Conservation (phyloP, 768 basidiomycete species). For the Rhizopogon roseolus region DNA sequence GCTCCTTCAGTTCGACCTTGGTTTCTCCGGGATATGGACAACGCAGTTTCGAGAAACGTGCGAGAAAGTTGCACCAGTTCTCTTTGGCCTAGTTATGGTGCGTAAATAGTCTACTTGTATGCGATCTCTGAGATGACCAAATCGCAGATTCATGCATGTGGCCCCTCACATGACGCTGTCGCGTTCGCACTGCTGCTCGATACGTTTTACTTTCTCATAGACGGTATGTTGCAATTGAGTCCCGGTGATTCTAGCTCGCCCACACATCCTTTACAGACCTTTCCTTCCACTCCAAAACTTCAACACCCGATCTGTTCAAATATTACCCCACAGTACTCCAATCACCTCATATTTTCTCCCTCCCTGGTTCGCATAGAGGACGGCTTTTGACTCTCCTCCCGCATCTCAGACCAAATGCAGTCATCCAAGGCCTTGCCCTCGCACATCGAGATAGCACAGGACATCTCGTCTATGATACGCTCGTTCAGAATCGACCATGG, state of each 20-base stretch:
- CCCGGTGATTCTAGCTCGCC: neutral
- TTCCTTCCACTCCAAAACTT: constrained; percentile 50
- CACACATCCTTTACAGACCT: constrained; percentile 44
- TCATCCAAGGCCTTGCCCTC: constrained; percentile 54
- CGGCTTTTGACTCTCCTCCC: constrained; percentile 59
- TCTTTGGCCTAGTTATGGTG: constrained; percentile 54
- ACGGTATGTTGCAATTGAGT: constrained; percentile 43
- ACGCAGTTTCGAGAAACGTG: constrained; percentile 41
- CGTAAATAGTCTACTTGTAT: constrained; percentile 18
- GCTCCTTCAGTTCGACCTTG: constrained; percentile 68
- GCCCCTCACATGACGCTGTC: constrained; percentile 48
- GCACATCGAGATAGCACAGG: constrained; percentile 54
- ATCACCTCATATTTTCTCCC: constrained; percentile 47
- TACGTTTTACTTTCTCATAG: constrained; percentile 67
- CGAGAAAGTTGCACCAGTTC: constrained; percentile 31
- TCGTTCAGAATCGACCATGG: constrained; percentile 76
- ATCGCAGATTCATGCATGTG: constrained; percentile 49
- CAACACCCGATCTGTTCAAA: constrained; percentile 53
- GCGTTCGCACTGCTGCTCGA: constrained; percentile 67
- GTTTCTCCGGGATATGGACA: constrained; percentile 59
- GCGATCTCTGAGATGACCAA: constrained; percentile 2
- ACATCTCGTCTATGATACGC: constrained; percentile 39
- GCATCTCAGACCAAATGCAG: constrained; percentile 42
- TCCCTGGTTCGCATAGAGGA: constrained; percentile 51
- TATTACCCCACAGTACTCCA: constrained; percentile 52